phyloP scores from a whole-genome alignment of 352 stramenopile genomes.

The Phytophthora pinifolia region DNA sequence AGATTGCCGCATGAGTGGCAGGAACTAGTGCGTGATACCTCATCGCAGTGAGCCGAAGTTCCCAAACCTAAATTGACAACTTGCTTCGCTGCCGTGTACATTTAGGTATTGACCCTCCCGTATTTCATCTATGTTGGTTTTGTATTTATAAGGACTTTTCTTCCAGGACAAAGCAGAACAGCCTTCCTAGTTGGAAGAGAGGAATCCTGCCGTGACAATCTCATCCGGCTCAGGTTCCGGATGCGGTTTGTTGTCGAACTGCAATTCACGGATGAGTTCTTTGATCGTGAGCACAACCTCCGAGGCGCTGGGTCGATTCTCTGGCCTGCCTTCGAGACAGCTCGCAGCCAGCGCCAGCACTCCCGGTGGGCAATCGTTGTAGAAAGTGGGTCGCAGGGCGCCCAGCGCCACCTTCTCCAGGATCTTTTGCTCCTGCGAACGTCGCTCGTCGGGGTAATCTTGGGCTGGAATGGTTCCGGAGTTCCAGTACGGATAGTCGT shows the following conservation, averaged over 20 bases:
- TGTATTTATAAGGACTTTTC: slow-evolving; percentile 28
- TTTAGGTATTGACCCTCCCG: too few relatives aligned
- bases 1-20: slow-evolving; percentile 21
- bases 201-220: slow-evolving; percentile 31
- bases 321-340: slow-evolving; percentile 46
- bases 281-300: slow-evolving; percentile 44
- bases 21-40: neutral
- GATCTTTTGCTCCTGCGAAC: slow-evolving; percentile 43
- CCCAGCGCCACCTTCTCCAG: slow-evolving; percentile 40
- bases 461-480: slow-evolving; percentile 30
- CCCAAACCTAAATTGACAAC: slow-evolving; percentile 5
- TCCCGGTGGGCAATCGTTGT: slow-evolving; percentile 45
- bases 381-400: slow-evolving; percentile 46
- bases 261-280: slow-evolving; percentile 33
- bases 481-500: slow-evolving; percentile 51
- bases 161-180: neutral
- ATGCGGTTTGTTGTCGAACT: slow-evolving; percentile 14
- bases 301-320: slow-evolving; percentile 39
- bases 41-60: neutral
- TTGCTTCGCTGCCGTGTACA: too few relatives aligned
- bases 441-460: slow-evolving; percentile 29
- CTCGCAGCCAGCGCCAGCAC: slow-evolving; percentile 42
- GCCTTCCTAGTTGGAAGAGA: slow-evolving; percentile 19
- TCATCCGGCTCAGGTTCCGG: slow-evolving; percentile 27
- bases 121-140: slow-evolving; percentile 15